Base-by-base conservation (phyloP, 495 filamentous ascomycete species). In the Aspergillus mulundensis region DNA sequence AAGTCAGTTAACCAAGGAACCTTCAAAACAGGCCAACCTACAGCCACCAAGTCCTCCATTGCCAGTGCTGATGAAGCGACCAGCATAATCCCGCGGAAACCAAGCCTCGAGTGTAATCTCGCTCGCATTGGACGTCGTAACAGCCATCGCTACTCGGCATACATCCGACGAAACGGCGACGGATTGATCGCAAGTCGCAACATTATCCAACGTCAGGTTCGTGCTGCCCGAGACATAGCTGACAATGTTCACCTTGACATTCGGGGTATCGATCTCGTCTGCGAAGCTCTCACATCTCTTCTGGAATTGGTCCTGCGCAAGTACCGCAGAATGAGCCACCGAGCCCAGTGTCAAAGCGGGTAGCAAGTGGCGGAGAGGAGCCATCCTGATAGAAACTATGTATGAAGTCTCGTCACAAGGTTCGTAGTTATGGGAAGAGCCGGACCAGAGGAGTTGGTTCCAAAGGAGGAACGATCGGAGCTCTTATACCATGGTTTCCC, bases 1-100 rank as follows among this genome's bases (percentile, higher is more conserved):
- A 16, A 12, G 18, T 43, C 48, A 23, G 18, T 8, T 45, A 12
- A 16, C n/a, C 7, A 10, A 36, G 7, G 6, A 36, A 36, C 5
- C 7, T 36, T 15, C 11, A 39, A 15, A 21, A 16, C 15, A 7
- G n/a, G 10, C 25, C 11, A 40, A 62, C 76, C 64, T 72, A 73
- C 82, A 83, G 10, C 82, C 81, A 52, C 72, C 74, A 24, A 81
- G 70, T 21, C 81, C 82, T 5, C 81, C 80, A 57, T 84, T 84
- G 2, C 82, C 82, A 0, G 81, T 84, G 10, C 73, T 71, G 40
- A 83, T 43, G 58, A 83, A 79, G 5, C 80, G 73, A 7, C 77
- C 76, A 24, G 68, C 73, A 59, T 77, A 85, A 12, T 75, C 59
- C 6, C 69, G 41, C 25, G 84, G 85, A 20, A 87, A 68, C 81